These are phyloP conservation scores for Aspergillus taichungensis DNA, from an alignment of 495 filamentous ascomycete genomes.

Conservation along the genomic window DNA sequence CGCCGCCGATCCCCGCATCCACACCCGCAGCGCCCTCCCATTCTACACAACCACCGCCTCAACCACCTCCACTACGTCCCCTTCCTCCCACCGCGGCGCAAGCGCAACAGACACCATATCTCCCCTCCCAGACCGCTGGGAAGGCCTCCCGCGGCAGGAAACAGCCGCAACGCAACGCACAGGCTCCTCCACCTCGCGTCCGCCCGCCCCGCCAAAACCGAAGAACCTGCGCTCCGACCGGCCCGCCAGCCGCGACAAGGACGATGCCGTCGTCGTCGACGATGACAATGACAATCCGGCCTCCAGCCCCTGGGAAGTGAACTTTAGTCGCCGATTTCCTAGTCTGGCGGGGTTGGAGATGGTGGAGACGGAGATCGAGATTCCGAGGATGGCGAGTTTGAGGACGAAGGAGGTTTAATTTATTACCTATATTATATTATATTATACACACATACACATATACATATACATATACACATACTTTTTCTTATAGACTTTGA, in stretches of 20 bases:
- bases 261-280: constrained; percentile 15
- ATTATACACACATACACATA: too few relatives aligned
- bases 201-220: constrained; percentile 52
- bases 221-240: constrained; percentile 42
- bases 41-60: too few relatives aligned
- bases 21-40: too few relatives aligned
- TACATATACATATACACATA: too few relatives aligned
- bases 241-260: too few relatives aligned
- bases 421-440: neutral
- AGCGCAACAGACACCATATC: constrained; percentile 7
- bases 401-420: constrained; percentile 35
- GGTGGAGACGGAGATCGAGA: constrained; percentile 62
- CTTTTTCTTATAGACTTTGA: too few relatives aligned
- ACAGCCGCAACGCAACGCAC: constrained; percentile 18
- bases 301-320: constrained; percentile 46
- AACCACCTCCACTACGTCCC: too few relatives aligned
- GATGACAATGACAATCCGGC: constrained; percentile 9
- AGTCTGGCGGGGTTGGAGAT: constrained; percentile 75
- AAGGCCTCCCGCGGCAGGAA: constrained; percentile 12
- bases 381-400: constrained; percentile 29
- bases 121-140: constrained; percentile 9
- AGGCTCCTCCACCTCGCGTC: constrained; percentile 18
- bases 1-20: too few relatives aligned
- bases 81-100: too few relatives aligned
- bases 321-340: constrained; percentile 77